phyloP scores from a whole-genome alignment of 1,284 basidiomycete genomes.

The Trametes hirsuta region DNA sequence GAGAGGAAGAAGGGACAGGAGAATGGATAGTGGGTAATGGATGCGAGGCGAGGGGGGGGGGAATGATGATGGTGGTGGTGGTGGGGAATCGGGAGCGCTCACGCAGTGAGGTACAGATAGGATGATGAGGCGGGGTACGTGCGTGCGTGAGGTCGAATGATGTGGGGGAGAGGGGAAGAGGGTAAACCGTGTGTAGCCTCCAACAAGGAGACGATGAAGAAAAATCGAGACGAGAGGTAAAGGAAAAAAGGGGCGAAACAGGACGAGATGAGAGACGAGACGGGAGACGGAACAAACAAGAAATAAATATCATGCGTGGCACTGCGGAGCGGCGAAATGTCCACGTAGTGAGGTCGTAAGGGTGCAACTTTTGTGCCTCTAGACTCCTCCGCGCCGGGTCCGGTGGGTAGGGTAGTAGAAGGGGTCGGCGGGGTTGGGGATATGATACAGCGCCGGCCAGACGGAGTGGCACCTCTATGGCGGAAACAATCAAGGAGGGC shows the following conservation, averaged over 20 bases:
- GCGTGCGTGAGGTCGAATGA: not conserved
- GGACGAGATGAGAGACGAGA: too few species aligned
- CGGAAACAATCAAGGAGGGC: not conserved
- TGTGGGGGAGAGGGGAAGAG: not conserved
- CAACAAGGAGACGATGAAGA: not conserved
- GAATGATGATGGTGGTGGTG: too few species aligned
- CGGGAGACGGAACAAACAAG: not conserved
- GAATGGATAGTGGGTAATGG: not conserved
- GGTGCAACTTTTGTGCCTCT: conserved; percentile 7
- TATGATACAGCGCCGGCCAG: not conserved
- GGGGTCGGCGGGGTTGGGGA: not conserved
- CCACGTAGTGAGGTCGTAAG: conserved; percentile 19
- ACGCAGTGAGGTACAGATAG: too few species aligned
- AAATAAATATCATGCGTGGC: conserved; percentile 19
- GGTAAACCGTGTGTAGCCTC: not conserved
- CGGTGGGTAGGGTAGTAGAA: not conserved
- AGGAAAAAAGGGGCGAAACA: not conserved
- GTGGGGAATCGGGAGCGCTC: too few species aligned
- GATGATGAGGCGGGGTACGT: too few species aligned
- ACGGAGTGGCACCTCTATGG: too few species aligned
- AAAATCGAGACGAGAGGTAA: not conserved
- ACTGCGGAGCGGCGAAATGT: conserved; percentile 15
- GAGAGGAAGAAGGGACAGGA: not conserved
- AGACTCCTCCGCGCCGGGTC: not conserved
- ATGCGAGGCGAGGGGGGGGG: not conserved